A percentile compares a stretch with the other conserved stretches of the same genome.
phyloP scores from a whole-genome alignment of 257 asterid genomes.

The Buddleja alternifolia region DNA sequence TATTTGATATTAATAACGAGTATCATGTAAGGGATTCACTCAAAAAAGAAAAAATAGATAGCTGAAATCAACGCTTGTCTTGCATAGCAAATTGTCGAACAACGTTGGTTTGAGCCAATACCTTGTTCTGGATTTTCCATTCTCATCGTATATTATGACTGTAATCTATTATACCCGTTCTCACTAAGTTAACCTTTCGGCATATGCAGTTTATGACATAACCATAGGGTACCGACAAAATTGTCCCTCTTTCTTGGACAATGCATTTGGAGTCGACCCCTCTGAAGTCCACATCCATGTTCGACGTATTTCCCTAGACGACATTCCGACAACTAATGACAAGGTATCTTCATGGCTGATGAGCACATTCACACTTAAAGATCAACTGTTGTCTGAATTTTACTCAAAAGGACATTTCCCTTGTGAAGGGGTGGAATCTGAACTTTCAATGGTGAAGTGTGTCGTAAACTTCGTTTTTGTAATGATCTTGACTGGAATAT shows the following conservation, averaged over 20 bases:
- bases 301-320: conserved; percentile 51
- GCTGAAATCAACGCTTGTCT: too few relatives aligned
- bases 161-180: neutral
- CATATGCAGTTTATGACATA: conserved; percentile 78
- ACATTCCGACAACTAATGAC: conserved; percentile 64
- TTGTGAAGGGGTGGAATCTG: conserved; percentile 58
- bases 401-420: conserved; percentile 68
- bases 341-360: conserved; percentile 68
- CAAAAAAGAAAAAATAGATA: too few relatives aligned
- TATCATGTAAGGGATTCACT: too few relatives aligned
- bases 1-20: too few relatives aligned
- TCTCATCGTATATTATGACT: neutral
- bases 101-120: neutral
- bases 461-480: conserved; percentile 54
- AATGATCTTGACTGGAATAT: conserved; percentile 50
- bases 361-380: conserved; percentile 69
- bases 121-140: neutral
- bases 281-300: conserved; percentile 86
- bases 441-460: conserved; percentile 61
- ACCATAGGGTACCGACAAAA: conserved; percentile 75
- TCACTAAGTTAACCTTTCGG: too few relatives aligned
- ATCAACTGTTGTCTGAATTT: conserved; percentile 65
- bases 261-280: conserved; percentile 82
- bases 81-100: neutral
- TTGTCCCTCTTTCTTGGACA: conserved; percentile 85